These are phyloP conservation scores for Colletotrichum navitas DNA, from an alignment of 2,329 filamentous ascomycete species.

Conservation along the genomic window DNA sequence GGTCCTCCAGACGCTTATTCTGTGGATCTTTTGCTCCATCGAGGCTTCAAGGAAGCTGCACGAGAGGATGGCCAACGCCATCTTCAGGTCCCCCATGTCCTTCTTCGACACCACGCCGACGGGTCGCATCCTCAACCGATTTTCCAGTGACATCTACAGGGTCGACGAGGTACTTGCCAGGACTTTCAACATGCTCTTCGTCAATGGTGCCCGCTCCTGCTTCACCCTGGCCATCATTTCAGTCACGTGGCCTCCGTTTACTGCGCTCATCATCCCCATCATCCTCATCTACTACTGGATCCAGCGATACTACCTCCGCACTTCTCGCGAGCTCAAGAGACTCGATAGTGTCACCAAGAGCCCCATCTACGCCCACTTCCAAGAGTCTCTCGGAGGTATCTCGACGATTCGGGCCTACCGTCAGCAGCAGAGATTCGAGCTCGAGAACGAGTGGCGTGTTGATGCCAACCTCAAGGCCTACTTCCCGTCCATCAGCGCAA, in stretches of 20 bases:
- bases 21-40: conserved; percentile 99
- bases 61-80: conserved; percentile 96
- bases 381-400: conserved; percentile 94
- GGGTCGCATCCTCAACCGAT: conserved; percentile 95
- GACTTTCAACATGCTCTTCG: conserved; percentile 97
- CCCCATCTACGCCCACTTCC: conserved; percentile 98
- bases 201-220: conserved; percentile 77
- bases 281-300: conserved; percentile 88
- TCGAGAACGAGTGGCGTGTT: conserved; percentile 97
- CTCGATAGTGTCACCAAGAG: conserved; percentile 95
- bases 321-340: conserved; percentile 95
- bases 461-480: conserved; percentile 95
- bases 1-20: conserved; percentile 90
- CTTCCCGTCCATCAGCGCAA: conserved; percentile 94
- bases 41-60: conserved; percentile 98
- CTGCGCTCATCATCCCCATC: conserved; percentile 84
- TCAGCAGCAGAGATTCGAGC: conserved; percentile 86
- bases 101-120: conserved; percentile 98
- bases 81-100: conserved; percentile 97
- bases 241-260: conserved; percentile 82
- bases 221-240: conserved; percentile 93
- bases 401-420: conserved; percentile 95
- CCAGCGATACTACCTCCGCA: conserved; percentile 96
- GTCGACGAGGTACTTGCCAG: conserved; percentile 95
- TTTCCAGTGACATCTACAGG: conserved; percentile 86